phyloP scores from a whole-genome alignment of 2,329 filamentous ascomycete genomes.

The Magnaporthales sp. region DNA sequence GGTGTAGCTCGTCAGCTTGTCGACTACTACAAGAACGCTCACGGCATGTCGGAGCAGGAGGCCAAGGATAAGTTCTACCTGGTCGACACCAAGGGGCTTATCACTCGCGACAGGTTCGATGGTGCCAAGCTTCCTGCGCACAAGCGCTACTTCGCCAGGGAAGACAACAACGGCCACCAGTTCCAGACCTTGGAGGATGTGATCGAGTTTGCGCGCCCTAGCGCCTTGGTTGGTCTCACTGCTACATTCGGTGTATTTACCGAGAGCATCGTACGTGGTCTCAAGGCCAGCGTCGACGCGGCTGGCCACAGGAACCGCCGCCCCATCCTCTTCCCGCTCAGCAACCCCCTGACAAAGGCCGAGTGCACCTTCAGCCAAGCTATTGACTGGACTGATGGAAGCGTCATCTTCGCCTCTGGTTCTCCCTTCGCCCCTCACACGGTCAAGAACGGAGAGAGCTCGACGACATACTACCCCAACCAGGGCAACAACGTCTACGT shows the following conservation, averaged over 20 bases:
- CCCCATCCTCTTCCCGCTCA: constrained; percentile 92
- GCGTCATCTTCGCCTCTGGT: constrained; percentile 87
- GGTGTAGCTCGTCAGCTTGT: constrained; percentile 97
- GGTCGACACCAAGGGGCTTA: constrained; percentile 92
- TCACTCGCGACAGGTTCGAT: constrained; percentile 88
- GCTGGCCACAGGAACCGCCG: constrained; percentile 58
- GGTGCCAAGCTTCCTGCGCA: constrained; percentile 70
- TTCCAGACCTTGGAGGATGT: constrained; percentile 81
- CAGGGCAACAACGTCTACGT: constrained; percentile 88
- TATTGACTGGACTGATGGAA: constrained; percentile 81
- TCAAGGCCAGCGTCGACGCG: constrained; percentile 54
- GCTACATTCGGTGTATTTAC: constrained; percentile 94
- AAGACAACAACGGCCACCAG: constrained; percentile 56
- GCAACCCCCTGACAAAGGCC: constrained; percentile 92
- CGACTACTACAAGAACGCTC: constrained; percentile 81
- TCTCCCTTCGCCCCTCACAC: constrained; percentile 77
- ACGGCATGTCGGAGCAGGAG: constrained; percentile 79
- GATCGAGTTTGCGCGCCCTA: constrained; percentile 90
- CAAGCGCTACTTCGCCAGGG: constrained; percentile 63
- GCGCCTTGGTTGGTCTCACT: constrained; percentile 86
- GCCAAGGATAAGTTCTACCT: constrained; percentile 93
- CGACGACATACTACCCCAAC: constrained; percentile 64
- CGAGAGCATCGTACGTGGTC: constrained; percentile 68
- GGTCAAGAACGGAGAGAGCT: constrained; percentile 50
- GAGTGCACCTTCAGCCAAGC: constrained; percentile 97